Base-by-base conservation (phyloP, 148 eudicot genomes). In the Nepenthes gracilis region DNA sequence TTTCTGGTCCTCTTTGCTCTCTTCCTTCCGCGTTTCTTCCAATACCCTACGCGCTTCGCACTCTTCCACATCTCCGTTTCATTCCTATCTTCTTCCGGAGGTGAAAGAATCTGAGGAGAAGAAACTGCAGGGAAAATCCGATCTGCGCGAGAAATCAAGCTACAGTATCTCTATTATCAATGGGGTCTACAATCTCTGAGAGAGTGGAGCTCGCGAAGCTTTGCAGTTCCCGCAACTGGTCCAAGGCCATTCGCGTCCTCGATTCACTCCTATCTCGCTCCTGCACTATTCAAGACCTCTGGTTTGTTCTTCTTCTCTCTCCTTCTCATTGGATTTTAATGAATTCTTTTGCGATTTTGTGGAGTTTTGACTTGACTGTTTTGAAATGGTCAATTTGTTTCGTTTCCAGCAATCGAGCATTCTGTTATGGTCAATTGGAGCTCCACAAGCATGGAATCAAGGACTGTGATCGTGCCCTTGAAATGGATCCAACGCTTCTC, bases 401-500 rank as follows among this genome's bases (percentile, higher is more conserved):
- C 50, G 36, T 23, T 74, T 56, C 38, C 85, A 93, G 98, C 75
- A 93, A 93, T 81, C 82, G 98, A 77, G 98, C 98, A 13, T 93
- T 80, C 57, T 93, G 98, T 68, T 93, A 93, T 55, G 79, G 95
- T 69, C 96, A 88, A 76, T 70, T 93, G 83, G 98, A 93, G 88
- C 86, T 93, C n/a, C 96, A 93, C 68, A 93, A 93, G 72, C 98
- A 93, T 53, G 96, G 80, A 38, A 77, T 93, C 77, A 93, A 93
- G 89, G 96, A 93, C 59, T 93, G 96, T 63, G 91, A 93, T 71
- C 85, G 72, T 63, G 98, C 96, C 40, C 81, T 93, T 43, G 80
- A 86, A 67, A 84, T 84, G 32, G 98, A 93, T 75, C 82, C 91
- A 12, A 33, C 77, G 15, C 75, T 77, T 58, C 87, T 93, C 62